Evolutionary conservation across 768 basidiomycete species (phyloP), one percentile per base, ranked within the genome.

Genomic region (Leccinum imitatum): DNA sequence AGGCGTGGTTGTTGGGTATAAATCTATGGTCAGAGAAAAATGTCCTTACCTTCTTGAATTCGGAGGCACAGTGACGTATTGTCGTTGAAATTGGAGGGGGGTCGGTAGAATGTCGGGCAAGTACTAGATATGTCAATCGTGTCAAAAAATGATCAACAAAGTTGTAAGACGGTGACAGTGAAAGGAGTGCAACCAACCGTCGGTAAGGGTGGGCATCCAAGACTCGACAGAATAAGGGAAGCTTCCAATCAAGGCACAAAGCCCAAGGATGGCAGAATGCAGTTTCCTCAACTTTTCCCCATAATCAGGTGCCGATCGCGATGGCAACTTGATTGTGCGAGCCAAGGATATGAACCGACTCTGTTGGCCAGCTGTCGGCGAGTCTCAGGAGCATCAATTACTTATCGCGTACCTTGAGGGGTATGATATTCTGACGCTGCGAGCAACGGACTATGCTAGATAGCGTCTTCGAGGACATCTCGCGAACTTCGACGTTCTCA

Each of bases 161-260:
- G 35, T 50, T 19, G 14, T 27, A 50, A n/a, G 33, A 31, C 17
- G 7, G 25, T 50, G 31, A 47, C 48, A 39, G 53, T 56, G 13
- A 33, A 50, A 47, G 51, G 35, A 41, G 25, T 56, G 30, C 37
- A 47, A 6, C 78, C 44, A 65, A 89, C 90, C 83, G 79, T 91
- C 90, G 37, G 89, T 90, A 55, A 92, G 79, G 19, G 88, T 78
- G 31, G 90, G 90, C 84, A 96, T 87, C 90, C 95, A 98, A 63
- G 87, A 86, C 68, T 96, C 96, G 14, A 98, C 89, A 2, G 94
- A 95, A 75, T 97, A 97, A 0, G 96, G 96, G 71, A 91, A 96
- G 59, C 94, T 95, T 67, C 95, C 92, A 35, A 98, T 85, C 33
- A 98, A 78, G 6, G 96, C 93, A 64, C 92, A 93, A 48, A 95